A percentile compares a stretch with the other conserved stretches of the same genome.
Evolutionary conservation across 2,329 filamentous ascomycete genomes (phyloP).

Genomic region (Talaromyces funiculosus): DNA sequence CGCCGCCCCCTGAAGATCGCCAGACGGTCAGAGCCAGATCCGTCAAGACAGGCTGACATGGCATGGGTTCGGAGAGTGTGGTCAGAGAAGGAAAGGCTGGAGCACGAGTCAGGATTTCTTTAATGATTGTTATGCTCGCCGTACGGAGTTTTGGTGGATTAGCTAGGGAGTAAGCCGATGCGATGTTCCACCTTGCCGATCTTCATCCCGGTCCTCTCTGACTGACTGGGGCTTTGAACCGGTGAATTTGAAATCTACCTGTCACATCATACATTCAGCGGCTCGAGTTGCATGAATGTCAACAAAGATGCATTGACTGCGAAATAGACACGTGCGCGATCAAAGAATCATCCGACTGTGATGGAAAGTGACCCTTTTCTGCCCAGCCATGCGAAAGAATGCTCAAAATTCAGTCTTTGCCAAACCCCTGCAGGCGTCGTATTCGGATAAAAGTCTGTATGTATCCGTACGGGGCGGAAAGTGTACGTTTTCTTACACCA

Average conservation of each 20-base stretch:
- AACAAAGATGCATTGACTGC: not conserved
- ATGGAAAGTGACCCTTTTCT: not conserved
- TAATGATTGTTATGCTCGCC: not conserved
- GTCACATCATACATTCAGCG: not conserved
- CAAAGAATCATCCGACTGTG: not conserved
- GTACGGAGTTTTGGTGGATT: not conserved
- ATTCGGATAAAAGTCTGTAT: no score
- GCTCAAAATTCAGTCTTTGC: not conserved
- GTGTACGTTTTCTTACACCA: not conserved
- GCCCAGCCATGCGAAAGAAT: not conserved
- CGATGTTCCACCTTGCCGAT: not conserved
- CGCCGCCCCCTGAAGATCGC: conserved; percentile 4
- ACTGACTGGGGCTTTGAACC: not conserved
- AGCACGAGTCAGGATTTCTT: not conserved
- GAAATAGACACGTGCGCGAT: not conserved
- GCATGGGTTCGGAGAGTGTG: not conserved
- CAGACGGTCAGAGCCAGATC: not conserved
- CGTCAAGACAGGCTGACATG: not conserved
- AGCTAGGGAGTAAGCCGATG: not conserved
- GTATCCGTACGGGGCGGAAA: conserved; percentile 1
- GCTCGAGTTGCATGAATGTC: not conserved
- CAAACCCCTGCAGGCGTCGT: not conserved
- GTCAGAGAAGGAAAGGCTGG: not conserved
- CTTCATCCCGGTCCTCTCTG: not conserved
- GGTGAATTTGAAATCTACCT: not conserved